A percentile compares a stretch with the other conserved stretches of the same genome.
phyloP scores from a whole-genome alignment of 1,284 basidiomycete species.

The Leucoagaricus sp. region DNA sequence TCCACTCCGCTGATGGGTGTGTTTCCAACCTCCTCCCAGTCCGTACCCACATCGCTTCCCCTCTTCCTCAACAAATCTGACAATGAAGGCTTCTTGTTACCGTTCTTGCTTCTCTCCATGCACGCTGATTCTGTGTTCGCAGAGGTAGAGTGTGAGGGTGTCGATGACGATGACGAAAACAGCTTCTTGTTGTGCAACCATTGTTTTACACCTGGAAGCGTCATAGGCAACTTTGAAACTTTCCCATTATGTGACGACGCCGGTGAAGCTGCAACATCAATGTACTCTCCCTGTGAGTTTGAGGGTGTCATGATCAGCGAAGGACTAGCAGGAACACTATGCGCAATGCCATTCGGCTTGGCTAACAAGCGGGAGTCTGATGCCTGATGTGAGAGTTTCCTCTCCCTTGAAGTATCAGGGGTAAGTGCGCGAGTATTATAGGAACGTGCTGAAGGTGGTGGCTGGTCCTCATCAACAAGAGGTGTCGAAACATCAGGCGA shows the following conservation, averaged over 20 bases:
- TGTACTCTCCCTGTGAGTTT: conserved; percentile 51
- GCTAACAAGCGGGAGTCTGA: conserved; percentile 62
- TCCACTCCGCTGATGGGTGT: conserved; percentile 49
- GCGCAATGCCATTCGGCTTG: conserved; percentile 38
- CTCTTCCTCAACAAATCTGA: conserved; percentile 63
- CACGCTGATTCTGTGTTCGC: not conserved
- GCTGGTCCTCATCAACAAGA: conserved; percentile 40
- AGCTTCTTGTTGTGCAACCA: conserved; percentile 66
- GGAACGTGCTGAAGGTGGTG: conserved; percentile 46
- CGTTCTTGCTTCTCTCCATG: conserved; percentile 30
- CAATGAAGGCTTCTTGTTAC: conserved; percentile 60
- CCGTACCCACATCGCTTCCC: conserved; percentile 53
- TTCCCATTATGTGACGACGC: conserved; percentile 36
- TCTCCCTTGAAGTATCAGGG: conserved; percentile 53
- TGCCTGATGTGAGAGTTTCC: conserved; percentile 64
- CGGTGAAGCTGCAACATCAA: conserved; percentile 41
- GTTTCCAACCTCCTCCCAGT: conserved; percentile 63
- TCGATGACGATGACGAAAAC: conserved; percentile 37
- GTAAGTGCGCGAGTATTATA: conserved; percentile 54
- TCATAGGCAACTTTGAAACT: conserved; percentile 57
- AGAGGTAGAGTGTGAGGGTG: conserved; percentile 20
- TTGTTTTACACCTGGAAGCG: conserved; percentile 71
- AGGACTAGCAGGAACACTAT: conserved; percentile 2
- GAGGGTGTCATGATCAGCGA: conserved; percentile 32
- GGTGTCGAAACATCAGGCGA: conserved; percentile 55